phyloP scores from a whole-genome alignment of 2,329 filamentous ascomycete genomes.

The Diaporthe longicolla region DNA sequence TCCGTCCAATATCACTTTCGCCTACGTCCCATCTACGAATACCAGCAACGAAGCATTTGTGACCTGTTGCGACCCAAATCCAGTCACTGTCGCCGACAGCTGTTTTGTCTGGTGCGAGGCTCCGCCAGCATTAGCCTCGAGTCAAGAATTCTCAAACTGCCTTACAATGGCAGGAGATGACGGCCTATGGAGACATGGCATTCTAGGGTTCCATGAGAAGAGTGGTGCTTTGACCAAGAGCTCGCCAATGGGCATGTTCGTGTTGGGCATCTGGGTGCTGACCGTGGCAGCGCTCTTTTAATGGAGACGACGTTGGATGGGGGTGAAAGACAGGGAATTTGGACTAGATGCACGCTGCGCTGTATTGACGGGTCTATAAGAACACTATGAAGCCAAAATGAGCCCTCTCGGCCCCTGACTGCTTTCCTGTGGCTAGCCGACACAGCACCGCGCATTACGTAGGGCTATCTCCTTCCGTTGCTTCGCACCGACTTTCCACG shows the following conservation, averaged over 20 bases:
- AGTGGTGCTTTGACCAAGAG: neutral
- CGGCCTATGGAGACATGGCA: conserved; percentile 7
- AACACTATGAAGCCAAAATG: no score
- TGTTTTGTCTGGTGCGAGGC: conserved; percentile 24
- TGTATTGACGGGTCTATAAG: no score
- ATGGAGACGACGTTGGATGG: neutral
- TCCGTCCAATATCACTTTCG: neutral
- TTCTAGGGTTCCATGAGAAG: neutral
- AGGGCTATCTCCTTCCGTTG: neutral
- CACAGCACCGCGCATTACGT: neutral
- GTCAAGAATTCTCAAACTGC: neutral
- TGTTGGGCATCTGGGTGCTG: neutral
- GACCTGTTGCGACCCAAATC: conserved; percentile 13
- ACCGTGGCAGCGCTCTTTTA: neutral
- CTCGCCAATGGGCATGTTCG: neutral
- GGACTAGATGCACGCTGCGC: no score
- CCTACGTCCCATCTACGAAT: neutral
- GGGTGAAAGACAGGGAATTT: no score
- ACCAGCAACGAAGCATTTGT: neutral
- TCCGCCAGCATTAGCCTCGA: neutral
- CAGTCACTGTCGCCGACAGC: neutral
- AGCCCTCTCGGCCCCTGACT: neutral
- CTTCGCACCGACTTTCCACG: neutral
- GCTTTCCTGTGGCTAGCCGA: neutral
- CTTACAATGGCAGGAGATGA: neutral